Evolutionary conservation across 208 protist genomes (phyloP), one percentile per base, ranked within the genome.

Genomic region (Leishmania tarentolae): DNA sequence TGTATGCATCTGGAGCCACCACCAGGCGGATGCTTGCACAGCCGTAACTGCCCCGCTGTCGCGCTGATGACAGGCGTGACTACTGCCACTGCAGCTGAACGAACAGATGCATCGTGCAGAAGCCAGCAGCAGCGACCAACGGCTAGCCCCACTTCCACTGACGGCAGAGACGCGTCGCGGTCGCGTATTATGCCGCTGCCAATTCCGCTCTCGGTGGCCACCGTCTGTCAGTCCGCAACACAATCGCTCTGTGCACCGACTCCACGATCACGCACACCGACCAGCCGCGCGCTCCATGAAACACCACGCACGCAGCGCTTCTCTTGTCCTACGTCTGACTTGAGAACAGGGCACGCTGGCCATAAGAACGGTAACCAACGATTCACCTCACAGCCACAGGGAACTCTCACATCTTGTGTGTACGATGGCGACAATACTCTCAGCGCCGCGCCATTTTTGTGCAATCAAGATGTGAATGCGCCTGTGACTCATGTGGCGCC

Each of bases 121-220:
- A 6, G 68, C 19, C 35, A 69, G 57, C 47, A 0, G 24, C 72
- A 11, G 31, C 31, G 1, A 9, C 53, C n/a, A 76, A 53, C 40
- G 8, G 52, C 69, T 1, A 73, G 17, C 28, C 69, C 19, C 40
- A 11, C 44, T 52, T 47, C 24, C 9, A 52, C 46, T 40, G 31
- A 37, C 52, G 57, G 7, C 53, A 72, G 69, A 35, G 31, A 57
- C 21, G 31, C 40, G 8, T n/a, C 75, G 4, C 4, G 59, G 11
- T 66, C 73, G 44, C 80, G 47, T 2, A 46, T 70, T 8, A 19
- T 85, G 68, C 88, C 88, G 21, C 77, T 89, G 63, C 82, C 85
- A 6, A 86, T 89, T 40, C 83, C 79, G 5, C 86, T 87, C 42
- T 83, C 86, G 4, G 79, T 85, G 28, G 86, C 86, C 7, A 61